phyloP scores from a whole-genome alignment of 257 asterid species.

The Fraxinus pennsylvanica region DNA sequence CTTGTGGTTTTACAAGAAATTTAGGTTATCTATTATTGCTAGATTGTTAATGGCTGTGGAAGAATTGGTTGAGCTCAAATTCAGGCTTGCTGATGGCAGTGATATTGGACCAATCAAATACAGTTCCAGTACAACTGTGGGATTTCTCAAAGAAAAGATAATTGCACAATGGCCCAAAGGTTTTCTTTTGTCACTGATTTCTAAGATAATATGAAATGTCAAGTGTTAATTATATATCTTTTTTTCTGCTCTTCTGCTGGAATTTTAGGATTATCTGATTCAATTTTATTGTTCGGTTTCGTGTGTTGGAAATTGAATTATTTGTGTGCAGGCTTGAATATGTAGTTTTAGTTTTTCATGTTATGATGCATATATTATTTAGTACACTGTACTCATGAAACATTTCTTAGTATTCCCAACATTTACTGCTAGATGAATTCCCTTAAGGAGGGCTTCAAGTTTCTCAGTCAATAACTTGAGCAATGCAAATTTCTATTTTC shows the following conservation, averaged over 20 bases:
- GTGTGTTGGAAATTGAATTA: neutral
- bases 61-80: conserved; percentile 83
- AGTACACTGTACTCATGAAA: neutral
- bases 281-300: neutral
- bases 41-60: conserved; percentile 68
- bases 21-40: conserved; percentile 22
- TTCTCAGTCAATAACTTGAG: neutral
- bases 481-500: neutral
- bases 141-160: conserved; percentile 84
- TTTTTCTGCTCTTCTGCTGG: neutral
- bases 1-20: conserved; percentile 36
- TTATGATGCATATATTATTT: neutral
- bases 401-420: neutral
- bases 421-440: neutral
- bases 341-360: neutral
- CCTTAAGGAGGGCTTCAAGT: neutral
- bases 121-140: conserved; percentile 62
- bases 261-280: neutral
- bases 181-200: conserved; percentile 20
- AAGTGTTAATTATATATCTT: neutral
- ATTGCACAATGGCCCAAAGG: conserved; percentile 94
- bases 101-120: conserved; percentile 91
- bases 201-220: neutral
- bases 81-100: conserved; percentile 95
- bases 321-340: neutral